Base-by-base conservation (phyloP, 176 grass and related monocot species). In the Oryza meridionalis region DNA sequence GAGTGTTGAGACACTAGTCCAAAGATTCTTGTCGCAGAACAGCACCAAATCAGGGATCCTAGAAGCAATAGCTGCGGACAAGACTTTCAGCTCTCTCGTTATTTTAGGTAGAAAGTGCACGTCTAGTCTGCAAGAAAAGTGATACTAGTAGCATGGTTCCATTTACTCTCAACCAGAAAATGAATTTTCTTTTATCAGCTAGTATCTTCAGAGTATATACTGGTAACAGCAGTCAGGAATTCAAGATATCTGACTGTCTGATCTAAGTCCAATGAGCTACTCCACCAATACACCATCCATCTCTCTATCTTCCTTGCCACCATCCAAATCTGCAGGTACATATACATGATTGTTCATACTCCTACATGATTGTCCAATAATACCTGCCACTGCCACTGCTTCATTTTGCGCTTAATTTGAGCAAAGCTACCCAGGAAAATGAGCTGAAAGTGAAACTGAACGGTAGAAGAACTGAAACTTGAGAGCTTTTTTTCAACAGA, bases 1-100 rank as follows among this genome's bases (percentile, higher is more conserved):
- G 75, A 32, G 61, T 15, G 61, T 15, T 4, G 49, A 9, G 42
- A 47, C 79, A 87, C 84, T 79, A 79, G 62, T 33, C 35, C 75
- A 79, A 79, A 90, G 75, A 87, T 90, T 83, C 88, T 11, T 79
- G 76, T 79, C 69, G 51, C 70, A 21, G 82, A 75, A 79, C 74
- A 79, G 68, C 68, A 65, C 68, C 75, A 63, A 47, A 79, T 87
- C 79, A 86, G 63, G 75, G 69, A 83, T 86, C 79, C 63, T 79
- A 87, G 47, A 64, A 67, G 59, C 47, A 21, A 19, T 74, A 74
- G 75, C 68, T 33, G 27, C 13, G 73, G 69, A 68, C 79, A 75
- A 72, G 49, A 73, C 69, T 33, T 77, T 42, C 9, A 55, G 2
- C 25, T 46, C 47, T 69, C 42, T 45, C 16, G 11, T 70, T 79